These are phyloP conservation scores for Nothophaeocryptopus gaeumannii DNA, from an alignment of 2,329 filamentous ascomycete species.

Conservation along the genomic window DNA sequence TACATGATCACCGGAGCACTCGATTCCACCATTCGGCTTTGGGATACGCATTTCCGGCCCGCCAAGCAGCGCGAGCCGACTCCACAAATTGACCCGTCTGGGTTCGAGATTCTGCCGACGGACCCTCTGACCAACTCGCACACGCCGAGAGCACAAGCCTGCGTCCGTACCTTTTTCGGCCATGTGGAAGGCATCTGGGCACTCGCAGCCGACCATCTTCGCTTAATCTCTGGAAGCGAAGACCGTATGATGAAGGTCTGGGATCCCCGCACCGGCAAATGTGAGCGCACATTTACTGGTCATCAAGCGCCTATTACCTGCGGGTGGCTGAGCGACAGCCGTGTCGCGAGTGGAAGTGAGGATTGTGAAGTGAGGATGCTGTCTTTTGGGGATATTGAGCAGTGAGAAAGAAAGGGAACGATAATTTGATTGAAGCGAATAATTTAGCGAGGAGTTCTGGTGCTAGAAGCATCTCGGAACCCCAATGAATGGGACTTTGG, in stretches of 20 bases:
- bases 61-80: slow-evolving; percentile 11
- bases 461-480: too few species aligned
- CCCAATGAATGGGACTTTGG: too few species aligned
- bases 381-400: slow-evolving; percentile 30
- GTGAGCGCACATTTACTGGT: slow-evolving; percentile 87
- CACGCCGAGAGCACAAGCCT: slow-evolving; percentile 49
- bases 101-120: slow-evolving; percentile 30
- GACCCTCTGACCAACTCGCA: slow-evolving; percentile 37
- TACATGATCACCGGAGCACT: slow-evolving; percentile 93
- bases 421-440: not conserved
- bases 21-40: slow-evolving; percentile 86
- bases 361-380: slow-evolving; percentile 81
- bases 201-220: slow-evolving; percentile 80
- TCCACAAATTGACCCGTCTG: slow-evolving; percentile 11
- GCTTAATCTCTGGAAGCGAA: slow-evolving; percentile 84
- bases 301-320: slow-evolving; percentile 91
- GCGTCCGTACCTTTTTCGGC: slow-evolving; percentile 89
- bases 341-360: slow-evolving; percentile 88
- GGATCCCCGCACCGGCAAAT: slow-evolving; percentile 88
- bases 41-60: slow-evolving; percentile 63
- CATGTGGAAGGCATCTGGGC: slow-evolving; percentile 97
- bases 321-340: slow-evolving; percentile 82
- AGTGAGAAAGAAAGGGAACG: not conserved
- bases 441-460: slow-evolving; percentile 5
- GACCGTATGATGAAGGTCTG: slow-evolving; percentile 95